These are phyloP conservation scores for Cylindrotheca fusiformis DNA, from an alignment of 108 stramenopile genomes.

Conservation along the genomic window DNA sequence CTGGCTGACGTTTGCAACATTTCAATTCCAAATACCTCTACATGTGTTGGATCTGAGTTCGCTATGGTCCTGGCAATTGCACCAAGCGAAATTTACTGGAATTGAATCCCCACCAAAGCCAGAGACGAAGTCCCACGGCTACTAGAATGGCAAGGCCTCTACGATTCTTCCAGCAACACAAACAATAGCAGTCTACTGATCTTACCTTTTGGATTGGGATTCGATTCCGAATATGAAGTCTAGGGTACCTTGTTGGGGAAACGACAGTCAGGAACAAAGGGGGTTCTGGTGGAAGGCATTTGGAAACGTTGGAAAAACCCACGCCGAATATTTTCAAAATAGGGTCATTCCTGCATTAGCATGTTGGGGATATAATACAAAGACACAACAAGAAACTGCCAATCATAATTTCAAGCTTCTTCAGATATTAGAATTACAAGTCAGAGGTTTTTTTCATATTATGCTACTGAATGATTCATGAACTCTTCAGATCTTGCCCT, in stretches of 20 bases:
- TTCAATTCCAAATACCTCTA: neutral
- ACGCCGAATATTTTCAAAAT: neutral
- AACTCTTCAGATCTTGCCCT: too few species aligned
- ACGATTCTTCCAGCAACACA: neutral
- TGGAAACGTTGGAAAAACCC: conserved; percentile 23
- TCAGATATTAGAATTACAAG: too few species aligned
- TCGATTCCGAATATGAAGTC: conserved; percentile 18
- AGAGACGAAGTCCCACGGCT: conserved; percentile 22
- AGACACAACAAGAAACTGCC: conserved; percentile 12
- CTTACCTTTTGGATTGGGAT: conserved; percentile 28
- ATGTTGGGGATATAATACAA: conserved; percentile 31
- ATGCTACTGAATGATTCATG: too few species aligned
- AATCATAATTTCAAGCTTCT: neutral
- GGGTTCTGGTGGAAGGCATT: conserved; percentile 28
- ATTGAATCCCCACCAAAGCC: conserved; percentile 36
- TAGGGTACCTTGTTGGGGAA: conserved; percentile 1
- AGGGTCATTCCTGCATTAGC: conserved; percentile 19
- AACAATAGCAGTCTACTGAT: neutral
- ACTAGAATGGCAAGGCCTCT: conserved; percentile 21
- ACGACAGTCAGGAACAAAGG: neutral
- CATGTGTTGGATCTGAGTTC: conserved; percentile 15
- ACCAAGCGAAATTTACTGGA: conserved; percentile 26
- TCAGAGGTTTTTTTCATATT: too few species aligned
- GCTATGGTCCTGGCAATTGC: conserved; percentile 32
- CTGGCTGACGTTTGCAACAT: conserved; percentile 8